These are phyloP conservation scores for Geoglossum glabrum DNA, from an alignment of 495 filamentous ascomycete species.

Conservation along the genomic window DNA sequence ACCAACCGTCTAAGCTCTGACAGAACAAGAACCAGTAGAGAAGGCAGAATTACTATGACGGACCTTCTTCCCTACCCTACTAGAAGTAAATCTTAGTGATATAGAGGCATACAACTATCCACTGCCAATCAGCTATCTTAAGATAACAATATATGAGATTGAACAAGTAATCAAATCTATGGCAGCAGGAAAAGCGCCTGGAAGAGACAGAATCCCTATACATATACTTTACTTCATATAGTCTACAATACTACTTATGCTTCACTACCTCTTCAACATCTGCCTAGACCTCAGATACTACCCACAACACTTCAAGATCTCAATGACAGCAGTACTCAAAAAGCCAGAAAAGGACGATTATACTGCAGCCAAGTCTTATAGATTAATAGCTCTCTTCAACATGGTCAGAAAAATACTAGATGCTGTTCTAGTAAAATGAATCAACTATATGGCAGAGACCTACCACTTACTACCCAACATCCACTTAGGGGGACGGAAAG, in stretches of 20 bases:
- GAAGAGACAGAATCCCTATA: not conserved
- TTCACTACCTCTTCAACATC: not conserved
- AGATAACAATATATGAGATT: not conserved
- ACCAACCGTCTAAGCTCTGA: no score
- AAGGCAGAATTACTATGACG: no score
- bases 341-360: no score
- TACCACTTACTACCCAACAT: conserved; percentile 1
- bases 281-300: conserved; percentile 2
- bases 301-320: not conserved
- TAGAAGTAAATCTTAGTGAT: not conserved
- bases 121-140: not conserved
- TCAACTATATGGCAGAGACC: no score
- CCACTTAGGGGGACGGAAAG: conserved; percentile 9
- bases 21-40: no score
- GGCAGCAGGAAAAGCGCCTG: not conserved
- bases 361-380: no score
- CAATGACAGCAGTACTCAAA: no score
- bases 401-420: conserved; percentile 15
- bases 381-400: conserved; percentile 13
- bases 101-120: not conserved
- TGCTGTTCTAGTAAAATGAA: conserved; percentile 6
- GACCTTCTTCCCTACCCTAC: not conserved
- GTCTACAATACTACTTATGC: no score
- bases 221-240: no score
- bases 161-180: not conserved